A percentile compares a stretch with the other conserved stretches of the same genome.
These are phyloP conservation scores for Eucalyptus pauciflora DNA, from an alignment of 345 rosid genomes.

Conservation along the genomic window DNA sequence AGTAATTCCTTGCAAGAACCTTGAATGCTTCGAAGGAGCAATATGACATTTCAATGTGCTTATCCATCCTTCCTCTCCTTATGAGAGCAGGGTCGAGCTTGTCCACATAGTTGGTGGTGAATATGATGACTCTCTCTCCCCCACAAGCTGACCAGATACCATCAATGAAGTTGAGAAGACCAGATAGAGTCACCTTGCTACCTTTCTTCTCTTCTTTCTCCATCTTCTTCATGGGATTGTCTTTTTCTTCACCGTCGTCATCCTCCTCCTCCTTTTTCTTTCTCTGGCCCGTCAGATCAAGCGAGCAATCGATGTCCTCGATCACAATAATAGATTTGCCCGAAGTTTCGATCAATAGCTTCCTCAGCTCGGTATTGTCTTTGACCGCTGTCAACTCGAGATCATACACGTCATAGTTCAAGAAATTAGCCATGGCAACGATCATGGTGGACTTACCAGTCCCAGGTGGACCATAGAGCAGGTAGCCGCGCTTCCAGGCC, in stretches of 20 bases:
- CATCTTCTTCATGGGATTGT: background rate
- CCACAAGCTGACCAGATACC: constrained; percentile 26
- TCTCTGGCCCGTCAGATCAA: constrained; percentile 32
- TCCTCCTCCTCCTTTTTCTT: background rate
- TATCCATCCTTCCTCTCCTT: constrained; percentile 37
- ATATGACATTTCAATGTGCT: constrained; percentile 4
- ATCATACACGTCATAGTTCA: constrained; percentile 64
- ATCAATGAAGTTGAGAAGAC: constrained; percentile 35
- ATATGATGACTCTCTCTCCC: constrained; percentile 28
- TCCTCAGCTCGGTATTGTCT: constrained; percentile 46
- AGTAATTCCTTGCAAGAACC: constrained; percentile 1
- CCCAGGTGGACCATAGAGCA: constrained; percentile 60
- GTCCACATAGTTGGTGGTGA: constrained; percentile 24
- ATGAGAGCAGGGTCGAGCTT: constrained; percentile 22
- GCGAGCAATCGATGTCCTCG: constrained; percentile 69
- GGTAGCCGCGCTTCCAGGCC: constrained; percentile 77
- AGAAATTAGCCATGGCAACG: constrained; percentile 55
- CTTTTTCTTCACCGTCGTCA: background rate
- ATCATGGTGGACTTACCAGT: constrained; percentile 79
- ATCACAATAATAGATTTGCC: constrained; percentile 46
- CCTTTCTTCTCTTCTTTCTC: background rate
- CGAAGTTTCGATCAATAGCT: constrained; percentile 37
- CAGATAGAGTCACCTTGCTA: constrained; percentile 12
- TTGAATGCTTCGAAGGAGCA: background rate
- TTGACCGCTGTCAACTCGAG: constrained; percentile 51